phyloP scores from a whole-genome alignment of 306 rosid species.

The Ziziphus jujuba region DNA sequence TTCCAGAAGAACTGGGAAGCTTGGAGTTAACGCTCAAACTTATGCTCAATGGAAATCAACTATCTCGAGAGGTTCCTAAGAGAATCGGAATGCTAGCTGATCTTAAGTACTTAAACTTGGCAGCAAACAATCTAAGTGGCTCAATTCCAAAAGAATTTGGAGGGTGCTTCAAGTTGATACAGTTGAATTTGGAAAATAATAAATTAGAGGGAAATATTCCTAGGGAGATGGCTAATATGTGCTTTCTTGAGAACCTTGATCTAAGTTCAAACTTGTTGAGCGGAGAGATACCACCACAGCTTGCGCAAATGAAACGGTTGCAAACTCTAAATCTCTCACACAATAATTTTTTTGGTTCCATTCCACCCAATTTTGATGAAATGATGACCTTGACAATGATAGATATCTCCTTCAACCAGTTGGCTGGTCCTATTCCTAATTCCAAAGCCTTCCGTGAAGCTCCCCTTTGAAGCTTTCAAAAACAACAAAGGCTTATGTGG shows the following conservation, averaged over 20 bases:
- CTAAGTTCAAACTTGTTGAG: background rate
- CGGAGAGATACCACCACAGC: background rate
- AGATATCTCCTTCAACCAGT: slow-evolving; percentile 11
- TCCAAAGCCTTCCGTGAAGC: slow-evolving; percentile 16
- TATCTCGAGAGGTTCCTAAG: background rate
- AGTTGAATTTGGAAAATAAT: slow-evolving; percentile 3
- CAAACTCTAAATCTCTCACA: background rate
- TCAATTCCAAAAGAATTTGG: background rate
- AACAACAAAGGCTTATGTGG: slow-evolving; percentile 19
- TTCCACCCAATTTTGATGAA: background rate
- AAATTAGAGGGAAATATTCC: background rate
- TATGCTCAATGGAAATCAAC: background rate
- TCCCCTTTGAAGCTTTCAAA: background rate
- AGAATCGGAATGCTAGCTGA: background rate
- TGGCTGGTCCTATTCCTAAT: slow-evolving; percentile 16
- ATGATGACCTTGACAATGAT: background rate
- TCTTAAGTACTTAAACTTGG: background rate
- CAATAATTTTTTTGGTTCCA: background rate
- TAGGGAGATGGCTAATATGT: background rate
- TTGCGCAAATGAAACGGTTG: background rate
- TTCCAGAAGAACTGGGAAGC: background rate
- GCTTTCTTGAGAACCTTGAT: background rate
- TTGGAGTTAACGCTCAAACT: background rate
- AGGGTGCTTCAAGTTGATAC: background rate
- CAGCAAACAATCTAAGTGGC: background rate